Evolutionary conservation across 768 basidiomycete species (phyloP), one percentile per base, ranked within the genome.

Genomic region (Cyathus striatus): DNA sequence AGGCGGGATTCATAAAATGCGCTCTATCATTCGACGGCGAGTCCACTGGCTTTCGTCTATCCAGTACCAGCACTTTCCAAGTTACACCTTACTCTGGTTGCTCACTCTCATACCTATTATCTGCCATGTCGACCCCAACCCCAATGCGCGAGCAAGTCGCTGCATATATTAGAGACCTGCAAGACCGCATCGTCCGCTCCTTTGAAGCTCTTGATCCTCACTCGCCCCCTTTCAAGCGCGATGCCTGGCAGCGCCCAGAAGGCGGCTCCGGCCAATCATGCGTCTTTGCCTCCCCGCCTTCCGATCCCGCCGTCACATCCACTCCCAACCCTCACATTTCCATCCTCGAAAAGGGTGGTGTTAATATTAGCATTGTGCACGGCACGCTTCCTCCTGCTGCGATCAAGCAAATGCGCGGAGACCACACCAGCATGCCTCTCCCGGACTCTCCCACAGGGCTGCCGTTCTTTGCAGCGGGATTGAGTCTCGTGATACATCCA

Each of bases 401-500:
- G 4, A 86, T 97, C 60, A 81, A 81, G 56, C 88, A 95, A 68
- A 99, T 99, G 96, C 77, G 89, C 40, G 87, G 90, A 25, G 89
- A 98, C 64, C 96, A 98, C 58, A 69, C 75, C 33, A 78, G 80
- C 20, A 75, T 90, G 52, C 83, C 86, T 1, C 76, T 81, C 47
- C 75, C 81, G 21, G 76, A 83, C 45, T 65, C 69, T 39, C 67
- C 75, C 14, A 68, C 70, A 5, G 78, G 81, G 27, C 72, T 96
- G 12, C 95, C 94, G 0, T 99, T 92, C 73, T 94, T 93, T 55
- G 94, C 89, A 12, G 88, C 87, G 0, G 95, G 96, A 0, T 72
- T 98, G 55, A 90, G 86, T 51, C 77, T 98, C 56, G 91, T 99
- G 53, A 74, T 98, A 14, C 95, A 99, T 61, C 95, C 95, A 0